phyloP scores from a whole-genome alignment of 139 green algal species.

The Coccomyxa sp. region DNA sequence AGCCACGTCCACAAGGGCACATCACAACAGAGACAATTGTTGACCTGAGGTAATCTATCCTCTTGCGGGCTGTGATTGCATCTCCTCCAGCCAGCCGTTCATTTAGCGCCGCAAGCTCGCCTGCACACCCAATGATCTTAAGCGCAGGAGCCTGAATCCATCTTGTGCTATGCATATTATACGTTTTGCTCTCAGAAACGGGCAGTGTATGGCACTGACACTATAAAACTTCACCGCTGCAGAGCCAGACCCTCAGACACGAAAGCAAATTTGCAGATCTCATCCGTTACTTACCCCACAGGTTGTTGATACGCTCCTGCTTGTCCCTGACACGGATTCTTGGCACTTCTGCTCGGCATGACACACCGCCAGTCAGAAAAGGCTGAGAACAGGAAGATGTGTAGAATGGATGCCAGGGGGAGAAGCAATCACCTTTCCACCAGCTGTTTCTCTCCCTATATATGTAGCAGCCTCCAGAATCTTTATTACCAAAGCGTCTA shows the following conservation, averaged over 20 bases:
- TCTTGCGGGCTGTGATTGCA: background rate
- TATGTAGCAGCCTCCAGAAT: background rate
- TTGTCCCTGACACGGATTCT: background rate
- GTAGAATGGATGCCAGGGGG: too few relatives aligned
- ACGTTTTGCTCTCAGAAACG: too few relatives aligned
- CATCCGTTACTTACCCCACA: background rate
- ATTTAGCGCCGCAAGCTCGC: background rate
- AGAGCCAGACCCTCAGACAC: too few relatives aligned
- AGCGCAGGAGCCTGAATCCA: too few relatives aligned
- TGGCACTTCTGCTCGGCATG: background rate
- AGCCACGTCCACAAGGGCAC: too few relatives aligned
- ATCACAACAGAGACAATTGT: too few relatives aligned
- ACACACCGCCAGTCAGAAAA: too few relatives aligned
- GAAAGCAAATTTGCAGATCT: background rate
- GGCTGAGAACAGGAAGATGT: too few relatives aligned
- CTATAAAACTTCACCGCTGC: too few relatives aligned
- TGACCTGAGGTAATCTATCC: constrained; percentile 41
- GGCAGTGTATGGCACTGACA: too few relatives aligned
- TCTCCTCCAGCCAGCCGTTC: background rate
- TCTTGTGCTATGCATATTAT: too few relatives aligned
- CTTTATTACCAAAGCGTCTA: background rate
- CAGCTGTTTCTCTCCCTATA: background rate
- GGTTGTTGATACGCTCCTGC: background rate
- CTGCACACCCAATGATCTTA: background rate
- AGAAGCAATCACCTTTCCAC: background rate